These are phyloP conservation scores for Ophiobolus disseminans DNA, from an alignment of 2,329 filamentous ascomycete genomes.

Conservation along the genomic window DNA sequence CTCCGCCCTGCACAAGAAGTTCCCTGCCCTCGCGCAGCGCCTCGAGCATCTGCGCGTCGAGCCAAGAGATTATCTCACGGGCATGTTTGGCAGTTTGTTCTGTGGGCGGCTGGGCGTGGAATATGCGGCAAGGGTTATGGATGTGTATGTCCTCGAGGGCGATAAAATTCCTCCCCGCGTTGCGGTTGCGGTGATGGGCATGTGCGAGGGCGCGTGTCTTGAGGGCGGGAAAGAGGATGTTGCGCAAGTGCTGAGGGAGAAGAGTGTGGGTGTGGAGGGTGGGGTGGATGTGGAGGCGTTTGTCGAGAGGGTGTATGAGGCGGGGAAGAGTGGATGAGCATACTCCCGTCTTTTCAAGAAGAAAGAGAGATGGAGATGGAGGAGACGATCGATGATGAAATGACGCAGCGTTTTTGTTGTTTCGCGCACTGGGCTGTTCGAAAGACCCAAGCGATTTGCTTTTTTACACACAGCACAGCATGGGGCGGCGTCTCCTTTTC, in stretches of 20 bases:
- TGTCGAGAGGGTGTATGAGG: conserved; percentile 44
- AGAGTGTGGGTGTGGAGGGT: too few species aligned
- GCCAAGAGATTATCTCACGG: conserved; percentile 61
- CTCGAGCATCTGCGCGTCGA: conserved; percentile 55
- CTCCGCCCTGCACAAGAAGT: conserved; percentile 70
- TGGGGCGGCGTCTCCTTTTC: not conserved
- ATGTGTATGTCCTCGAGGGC: conserved; percentile 83
- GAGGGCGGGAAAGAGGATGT: conserved; percentile 45
- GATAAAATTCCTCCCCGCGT: conserved; percentile 75
- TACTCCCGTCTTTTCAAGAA: not conserved
- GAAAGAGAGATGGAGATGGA: not conserved
- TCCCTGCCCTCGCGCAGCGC: conserved; percentile 68
- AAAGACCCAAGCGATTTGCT: not conserved
- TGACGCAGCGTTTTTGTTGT: not conserved
- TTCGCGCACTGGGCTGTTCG: not conserved
- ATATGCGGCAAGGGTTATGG: conserved; percentile 76
- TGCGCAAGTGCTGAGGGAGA: conserved; percentile 19
- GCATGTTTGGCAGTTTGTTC: conserved; percentile 70
- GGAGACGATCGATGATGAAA: not conserved
- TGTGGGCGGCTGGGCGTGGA: conserved; percentile 69
- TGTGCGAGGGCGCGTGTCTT: conserved; percentile 55
- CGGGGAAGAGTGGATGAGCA: conserved; percentile 33
- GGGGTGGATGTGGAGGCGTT: conserved; percentile 38
- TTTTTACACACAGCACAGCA: not conserved
- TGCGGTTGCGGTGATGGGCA: conserved; percentile 69